These are phyloP conservation scores for Penicillium vulpinum DNA, from an alignment of 2,329 filamentous ascomycete species.

Conservation along the genomic window DNA sequence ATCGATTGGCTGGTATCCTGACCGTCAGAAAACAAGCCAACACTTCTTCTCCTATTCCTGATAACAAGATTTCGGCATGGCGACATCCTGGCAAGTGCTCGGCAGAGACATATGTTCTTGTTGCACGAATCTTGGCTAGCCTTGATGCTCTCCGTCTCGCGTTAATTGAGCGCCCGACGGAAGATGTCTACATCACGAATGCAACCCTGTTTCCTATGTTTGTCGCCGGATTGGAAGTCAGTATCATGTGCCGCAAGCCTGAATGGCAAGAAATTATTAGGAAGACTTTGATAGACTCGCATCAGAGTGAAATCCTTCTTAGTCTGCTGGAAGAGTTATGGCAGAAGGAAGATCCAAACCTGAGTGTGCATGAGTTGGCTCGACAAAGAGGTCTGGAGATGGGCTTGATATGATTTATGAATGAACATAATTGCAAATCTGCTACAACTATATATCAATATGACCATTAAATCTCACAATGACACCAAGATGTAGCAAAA, in stretches of 20 bases:
- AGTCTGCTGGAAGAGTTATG: conserved; percentile 29
- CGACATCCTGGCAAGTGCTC: conserved; percentile 7
- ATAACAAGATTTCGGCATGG: conserved; percentile 1
- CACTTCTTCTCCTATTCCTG: not conserved
- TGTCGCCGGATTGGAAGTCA: conserved; percentile 22
- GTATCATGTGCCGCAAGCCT: conserved; percentile 14
- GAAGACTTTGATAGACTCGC: conserved; percentile 1
- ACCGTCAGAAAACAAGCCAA: conserved; percentile 16
- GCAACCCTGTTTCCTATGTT: conserved; percentile 28
- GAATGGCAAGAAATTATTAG: conserved; percentile 22
- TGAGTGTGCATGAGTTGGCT: conserved; percentile 25
- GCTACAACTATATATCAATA: not conserved
- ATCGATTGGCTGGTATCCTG: conserved; percentile 30
- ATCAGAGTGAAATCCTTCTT: conserved; percentile 15
- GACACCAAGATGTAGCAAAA: too few relatives aligned
- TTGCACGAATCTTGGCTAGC: conserved; percentile 26
- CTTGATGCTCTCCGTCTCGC: conserved; percentile 29
- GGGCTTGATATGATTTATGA: conserved; percentile 21
- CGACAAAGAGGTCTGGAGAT: conserved; percentile 24
- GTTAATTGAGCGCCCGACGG: conserved; percentile 15
- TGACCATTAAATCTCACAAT: not conserved
- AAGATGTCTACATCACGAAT: conserved; percentile 25
- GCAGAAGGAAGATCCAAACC: conserved; percentile 11
- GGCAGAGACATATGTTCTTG: conserved; percentile 17
- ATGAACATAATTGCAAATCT: not conserved